These are phyloP conservation scores for Rhodotorula babjevae DNA, from an alignment of 768 basidiomycete species.

Conservation along the genomic window DNA sequence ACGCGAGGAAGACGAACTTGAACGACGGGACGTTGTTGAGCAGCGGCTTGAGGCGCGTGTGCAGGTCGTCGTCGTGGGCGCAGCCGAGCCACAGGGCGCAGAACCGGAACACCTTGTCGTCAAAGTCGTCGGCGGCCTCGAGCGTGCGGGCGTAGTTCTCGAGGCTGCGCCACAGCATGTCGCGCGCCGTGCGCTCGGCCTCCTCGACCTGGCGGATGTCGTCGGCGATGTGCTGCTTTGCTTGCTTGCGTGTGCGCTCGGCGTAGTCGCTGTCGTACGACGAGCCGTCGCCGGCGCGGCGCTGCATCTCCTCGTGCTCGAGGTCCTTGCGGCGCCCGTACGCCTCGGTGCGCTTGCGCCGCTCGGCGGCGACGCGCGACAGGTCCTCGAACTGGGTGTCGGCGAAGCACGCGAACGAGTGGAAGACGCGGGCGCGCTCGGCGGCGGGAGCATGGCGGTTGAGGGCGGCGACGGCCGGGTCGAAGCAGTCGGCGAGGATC, in stretches of 20 bases:
- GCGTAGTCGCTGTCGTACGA: slow-evolving; percentile 38
- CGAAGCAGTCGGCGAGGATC: slow-evolving; percentile 68
- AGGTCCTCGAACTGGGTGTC: slow-evolving; percentile 77
- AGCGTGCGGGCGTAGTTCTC: slow-evolving; percentile 81
- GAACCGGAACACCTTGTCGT: slow-evolving; percentile 75
- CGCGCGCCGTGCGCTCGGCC: slow-evolving; percentile 52
- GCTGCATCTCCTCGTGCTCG: slow-evolving; percentile 50
- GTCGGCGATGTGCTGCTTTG: slow-evolving; percentile 52
- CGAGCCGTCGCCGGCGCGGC: neutral
- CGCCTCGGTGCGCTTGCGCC: slow-evolving; percentile 59
- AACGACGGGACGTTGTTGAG: slow-evolving; percentile 64
- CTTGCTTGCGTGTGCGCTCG: slow-evolving; percentile 52
- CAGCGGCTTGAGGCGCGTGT: slow-evolving; percentile 48
- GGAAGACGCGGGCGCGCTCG: slow-evolving; percentile 55
- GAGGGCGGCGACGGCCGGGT: slow-evolving; percentile 55
- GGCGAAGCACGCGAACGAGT: slow-evolving; percentile 81
- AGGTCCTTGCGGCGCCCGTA: slow-evolving; percentile 67
- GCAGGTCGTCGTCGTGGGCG: slow-evolving; percentile 57
- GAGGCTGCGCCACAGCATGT: slow-evolving; percentile 69
- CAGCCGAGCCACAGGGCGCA: slow-evolving; percentile 90
- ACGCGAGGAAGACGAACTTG: slow-evolving; percentile 85
- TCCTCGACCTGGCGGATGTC: slow-evolving; percentile 55
- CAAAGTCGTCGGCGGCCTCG: slow-evolving; percentile 62
- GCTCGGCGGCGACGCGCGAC: slow-evolving; percentile 60
- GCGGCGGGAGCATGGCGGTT: slow-evolving; percentile 25